Base-by-base conservation (phyloP, 345 rosid genomes). In the Pugionium dolabratum region DNA sequence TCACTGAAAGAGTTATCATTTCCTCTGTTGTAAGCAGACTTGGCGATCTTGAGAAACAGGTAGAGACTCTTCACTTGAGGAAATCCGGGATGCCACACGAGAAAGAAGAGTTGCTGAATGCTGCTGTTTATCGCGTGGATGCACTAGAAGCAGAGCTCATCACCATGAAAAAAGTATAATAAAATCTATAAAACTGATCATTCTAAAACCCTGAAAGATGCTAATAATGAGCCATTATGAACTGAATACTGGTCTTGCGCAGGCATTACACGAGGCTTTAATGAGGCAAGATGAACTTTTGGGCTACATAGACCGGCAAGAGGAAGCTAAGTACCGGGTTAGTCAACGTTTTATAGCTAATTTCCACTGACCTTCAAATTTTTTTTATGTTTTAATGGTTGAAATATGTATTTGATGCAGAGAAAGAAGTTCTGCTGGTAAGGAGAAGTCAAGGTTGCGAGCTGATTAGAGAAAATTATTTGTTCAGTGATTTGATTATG, bases 131-230 rank as follows among this genome's bases (percentile, higher is more conserved):
- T 79, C 93, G 88, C 10, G 89, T 89, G 72, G 86, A 89, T 71
- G 96, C 86, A 47, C 69, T 86, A 37, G 97, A 93, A 82, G 86
- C 95, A 57, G 98, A 87, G 80, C 80, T 93, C 31, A 85, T 87
- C 59, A 54, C 85, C 5, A 85, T 91, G 0, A 89, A 90, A 71
- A 87, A 83, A 88, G 97, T 86, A 58, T 32, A 49, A 18, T 34
- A 43, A 31, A 28, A 3, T 29, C 3, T 18, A 9, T 54, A 25
- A 26, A 49, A 18, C 43, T 55, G 26, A 5, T n/a, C n/a, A n/a
- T 54, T 26, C 2, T 49, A 8, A 10, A 59, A 34, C 32, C 26
- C 26, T 34, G 9, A 28, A 10, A 3, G 37, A 39, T 48, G 4
- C 42, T 28, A 58, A 54, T 65, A 48, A 7, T 43, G 40, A 40